Conservation (phyloP, 768 basidiomycete genomes). For the Pisolithus marmoratus region DNA sequence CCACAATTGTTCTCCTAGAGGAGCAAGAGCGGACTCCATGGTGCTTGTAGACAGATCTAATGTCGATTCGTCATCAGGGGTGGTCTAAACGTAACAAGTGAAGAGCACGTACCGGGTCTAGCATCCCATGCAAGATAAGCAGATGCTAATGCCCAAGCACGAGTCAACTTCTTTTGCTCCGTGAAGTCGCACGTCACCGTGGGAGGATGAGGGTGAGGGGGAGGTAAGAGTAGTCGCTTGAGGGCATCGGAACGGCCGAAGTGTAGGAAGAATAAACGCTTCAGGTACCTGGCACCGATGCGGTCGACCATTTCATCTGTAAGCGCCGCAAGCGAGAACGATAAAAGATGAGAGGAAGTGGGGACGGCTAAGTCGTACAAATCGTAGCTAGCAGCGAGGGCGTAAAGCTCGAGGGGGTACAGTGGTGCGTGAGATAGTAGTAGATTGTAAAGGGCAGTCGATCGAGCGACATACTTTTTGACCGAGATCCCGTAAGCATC, state of each 20-base stretch:
- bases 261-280: slow-evolving; percentile 78
- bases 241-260: slow-evolving; percentile 79
- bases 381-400: slow-evolving; percentile 61
- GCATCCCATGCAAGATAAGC: slow-evolving; percentile 85
- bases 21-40: slow-evolving; percentile 68
- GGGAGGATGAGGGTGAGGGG: slow-evolving; percentile 73
- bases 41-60: slow-evolving; percentile 67
- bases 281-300: slow-evolving; percentile 74
- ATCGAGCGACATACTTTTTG: slow-evolving; percentile 41
- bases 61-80: slow-evolving; percentile 2
- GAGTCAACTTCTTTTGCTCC: slow-evolving; percentile 72
- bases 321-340: slow-evolving; percentile 59
- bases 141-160: slow-evolving; percentile 78
- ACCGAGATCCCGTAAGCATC: slow-evolving; percentile 55
- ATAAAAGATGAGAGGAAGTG: slow-evolving; percentile 69
- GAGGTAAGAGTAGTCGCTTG: slow-evolving; percentile 69
- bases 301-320: slow-evolving; percentile 64
- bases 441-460: slow-evolving; percentile 50
- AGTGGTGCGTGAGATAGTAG: slow-evolving; percentile 65
- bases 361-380: slow-evolving; percentile 71
- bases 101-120: slow-evolving; percentile 50
- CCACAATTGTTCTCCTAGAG: slow-evolving; percentile 60
- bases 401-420: slow-evolving; percentile 66
- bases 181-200: slow-evolving; percentile 61
- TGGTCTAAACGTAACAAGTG: not conserved